A percentile compares a stretch with the other conserved stretches of the same genome.
Conservation (phyloP, 345 rosid species). For the Lepidium aucheri region DNA sequence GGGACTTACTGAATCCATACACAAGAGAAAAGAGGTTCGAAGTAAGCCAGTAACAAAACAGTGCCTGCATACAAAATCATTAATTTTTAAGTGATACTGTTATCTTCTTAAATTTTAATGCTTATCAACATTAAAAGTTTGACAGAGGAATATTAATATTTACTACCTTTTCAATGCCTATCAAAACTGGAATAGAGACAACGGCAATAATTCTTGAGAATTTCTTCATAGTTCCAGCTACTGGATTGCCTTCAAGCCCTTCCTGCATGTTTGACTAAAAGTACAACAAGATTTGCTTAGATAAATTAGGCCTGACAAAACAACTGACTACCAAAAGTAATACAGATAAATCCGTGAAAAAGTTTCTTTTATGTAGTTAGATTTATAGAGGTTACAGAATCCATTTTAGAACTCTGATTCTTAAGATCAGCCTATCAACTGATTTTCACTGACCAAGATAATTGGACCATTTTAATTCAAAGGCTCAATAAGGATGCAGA, state of each 20-base stretch:
- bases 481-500: background rate
- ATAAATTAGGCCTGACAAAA: background rate
- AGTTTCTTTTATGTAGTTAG: background rate
- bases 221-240: slow-evolving; percentile 54
- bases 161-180: slow-evolving; percentile 44
- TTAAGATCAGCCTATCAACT: background rate
- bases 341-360: background rate
- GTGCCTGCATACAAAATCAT: slow-evolving; percentile 27
- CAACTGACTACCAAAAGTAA: background rate
- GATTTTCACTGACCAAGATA: background rate
- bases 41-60: slow-evolving; percentile 48
- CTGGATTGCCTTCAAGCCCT: slow-evolving; percentile 54
- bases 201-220: slow-evolving; percentile 45
- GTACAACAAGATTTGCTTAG: background rate
- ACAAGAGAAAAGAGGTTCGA: slow-evolving; percentile 40
- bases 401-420: background rate
- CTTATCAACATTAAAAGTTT: background rate
- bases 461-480: background rate
- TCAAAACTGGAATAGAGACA: slow-evolving; percentile 44
- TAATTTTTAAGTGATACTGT: background rate
- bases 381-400: background rate
- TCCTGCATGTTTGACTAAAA: slow-evolving; percentile 48
- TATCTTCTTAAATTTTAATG: background rate
- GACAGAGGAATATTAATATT: background rate
- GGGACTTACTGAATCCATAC: slow-evolving; percentile 37